Conservation (phyloP, 169 alveolate genomes). For the Perkinsus marinus region DNA sequence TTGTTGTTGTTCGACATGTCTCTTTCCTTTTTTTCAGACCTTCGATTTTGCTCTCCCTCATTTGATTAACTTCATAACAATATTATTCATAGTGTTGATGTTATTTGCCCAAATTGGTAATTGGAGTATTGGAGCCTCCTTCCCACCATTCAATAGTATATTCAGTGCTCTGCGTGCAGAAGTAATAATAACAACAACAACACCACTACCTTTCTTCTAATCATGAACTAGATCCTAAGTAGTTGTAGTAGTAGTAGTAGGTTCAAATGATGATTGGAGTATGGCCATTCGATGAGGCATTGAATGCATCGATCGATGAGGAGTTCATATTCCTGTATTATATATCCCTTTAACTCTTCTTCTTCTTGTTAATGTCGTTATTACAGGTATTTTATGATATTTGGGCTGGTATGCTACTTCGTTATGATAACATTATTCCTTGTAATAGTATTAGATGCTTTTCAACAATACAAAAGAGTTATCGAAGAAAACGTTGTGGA, state of each 20-base stretch:
- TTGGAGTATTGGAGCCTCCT: neutral
- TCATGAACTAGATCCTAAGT: too few relatives aligned
- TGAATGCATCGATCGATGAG: neutral
- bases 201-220: neutral
- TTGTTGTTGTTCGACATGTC: neutral
- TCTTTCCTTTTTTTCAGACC: neutral
- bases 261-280: neutral
- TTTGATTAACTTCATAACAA: neutral
- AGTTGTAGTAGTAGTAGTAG: too few relatives aligned
- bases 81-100: neutral
- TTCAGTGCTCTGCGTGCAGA: neutral
- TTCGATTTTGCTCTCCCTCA: neutral
- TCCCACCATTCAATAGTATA: neutral
- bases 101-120: neutral
- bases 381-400: neutral
- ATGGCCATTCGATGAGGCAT: neutral
- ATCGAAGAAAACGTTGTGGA: neutral
- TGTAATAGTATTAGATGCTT: neutral
- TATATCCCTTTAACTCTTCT: too few relatives aligned
- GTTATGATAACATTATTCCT: neutral
- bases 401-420: neutral
- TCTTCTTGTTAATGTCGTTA: too few relatives aligned
- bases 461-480: neutral
- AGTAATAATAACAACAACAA: neutral
- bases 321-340: neutral